phyloP scores from a whole-genome alignment of 2,329 filamentous ascomycete species.

The Teratosphaeria viscida region DNA sequence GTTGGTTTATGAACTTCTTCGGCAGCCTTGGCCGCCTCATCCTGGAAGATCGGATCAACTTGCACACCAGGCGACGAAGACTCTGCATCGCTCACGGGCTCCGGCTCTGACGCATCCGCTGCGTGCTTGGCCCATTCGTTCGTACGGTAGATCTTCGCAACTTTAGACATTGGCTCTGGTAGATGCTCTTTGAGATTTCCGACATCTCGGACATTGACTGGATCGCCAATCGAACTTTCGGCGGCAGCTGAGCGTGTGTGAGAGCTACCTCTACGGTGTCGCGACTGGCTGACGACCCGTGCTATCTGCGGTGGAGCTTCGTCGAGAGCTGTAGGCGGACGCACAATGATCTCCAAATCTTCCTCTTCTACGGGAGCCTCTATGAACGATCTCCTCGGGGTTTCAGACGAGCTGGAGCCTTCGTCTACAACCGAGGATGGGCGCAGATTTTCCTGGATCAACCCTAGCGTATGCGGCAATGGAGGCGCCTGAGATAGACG shows the following conservation, averaged over 20 bases:
- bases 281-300: background rate
- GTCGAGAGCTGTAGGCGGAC: slow-evolving; percentile 2
- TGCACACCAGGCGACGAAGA: slow-evolving; percentile 33
- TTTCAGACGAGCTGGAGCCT: background rate
- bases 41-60: slow-evolving; percentile 18
- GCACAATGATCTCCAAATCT: slow-evolving; percentile 12
- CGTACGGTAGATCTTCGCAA: slow-evolving; percentile 75
- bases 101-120: slow-evolving; percentile 53
- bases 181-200: slow-evolving; percentile 48
- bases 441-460: background rate
- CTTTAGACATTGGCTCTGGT: slow-evolving; percentile 60
- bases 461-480: background rate
- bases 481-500: slow-evolving; percentile 6
- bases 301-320: background rate
- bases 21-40: slow-evolving; percentile 10
- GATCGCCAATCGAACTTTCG: slow-evolving; percentile 1
- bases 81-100: slow-evolving; percentile 13
- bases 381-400: slow-evolving; percentile 1
- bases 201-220: slow-evolving; percentile 4
- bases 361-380: slow-evolving; percentile 12
- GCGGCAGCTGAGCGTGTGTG: background rate
- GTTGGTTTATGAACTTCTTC: slow-evolving; percentile 2
- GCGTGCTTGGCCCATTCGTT: slow-evolving; percentile 96
- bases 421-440: background rate
- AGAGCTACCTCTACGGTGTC: background rate